Base-by-base conservation (phyloP, 1,284 basidiomycete species). In the Ceratobasidium sp. region DNA sequence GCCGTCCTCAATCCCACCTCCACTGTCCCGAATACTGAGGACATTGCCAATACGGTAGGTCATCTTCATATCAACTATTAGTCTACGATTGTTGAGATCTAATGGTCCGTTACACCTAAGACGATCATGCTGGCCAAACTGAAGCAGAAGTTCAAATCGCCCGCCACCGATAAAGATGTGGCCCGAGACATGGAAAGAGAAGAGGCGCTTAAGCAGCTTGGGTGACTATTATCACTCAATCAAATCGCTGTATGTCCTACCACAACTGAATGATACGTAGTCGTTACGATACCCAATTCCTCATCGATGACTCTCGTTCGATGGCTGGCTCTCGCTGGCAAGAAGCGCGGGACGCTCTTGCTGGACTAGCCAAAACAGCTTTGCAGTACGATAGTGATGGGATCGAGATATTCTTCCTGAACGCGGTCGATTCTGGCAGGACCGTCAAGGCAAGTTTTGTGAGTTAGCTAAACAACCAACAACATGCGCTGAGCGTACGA, bases 321-420 rank as follows among this genome's bases (percentile, higher is more conserved):
- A 89, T 89, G 88, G 62, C 74, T 9, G 83, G 81, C 1, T 64
- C 73, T 0, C 79, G 80, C 21, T 89, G 88, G 88, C 65, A 73
- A 12, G 84, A 86, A 84, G 83, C 85, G 9, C 76, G 80, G 41
- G 77, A 81, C 23, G 85, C 84, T 0, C 80, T 87, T 16, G 79
- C 80, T 9, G 76, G 79, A 2, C 78, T 87, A 4, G 85, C 84
- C 10, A 80, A 82, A 3, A 77, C 79, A 10, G 84, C 84, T 2
- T 77, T 80, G 1, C 75, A 78, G 64, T 86, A 87, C 71, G 85
- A 86, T 72, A 74, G 76, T 3, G 83, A 86, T 73, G 86, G 86
- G 0, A 83, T 87, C 43, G 86, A 87, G 72, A 78, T 86, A 1
- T 78, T 83, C 75, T 87, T 87, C 77, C 73, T 87, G 58, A 86